Percentiles rank a stretch among this genome's conserved stretches.
Evolutionary conservation across 2,329 filamentous ascomycete genomes (phyloP).

Genomic region (Calonectria crousiana): DNA sequence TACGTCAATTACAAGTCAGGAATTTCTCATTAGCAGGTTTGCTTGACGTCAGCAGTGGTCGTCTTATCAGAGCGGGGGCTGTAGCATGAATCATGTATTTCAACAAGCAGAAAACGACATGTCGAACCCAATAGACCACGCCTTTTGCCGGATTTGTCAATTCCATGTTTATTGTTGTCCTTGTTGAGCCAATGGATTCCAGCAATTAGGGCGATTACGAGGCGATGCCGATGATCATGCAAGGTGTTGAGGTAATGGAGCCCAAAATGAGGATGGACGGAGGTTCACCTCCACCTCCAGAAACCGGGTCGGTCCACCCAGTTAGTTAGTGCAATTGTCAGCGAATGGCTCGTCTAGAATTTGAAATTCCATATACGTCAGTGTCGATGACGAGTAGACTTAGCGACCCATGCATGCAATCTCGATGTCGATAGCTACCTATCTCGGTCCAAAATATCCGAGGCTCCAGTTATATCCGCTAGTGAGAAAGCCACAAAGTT

Average conservation of each 20-base stretch:
- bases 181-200: background rate
- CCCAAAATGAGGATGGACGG: background rate
- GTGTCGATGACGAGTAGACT: slow-evolving; percentile 15
- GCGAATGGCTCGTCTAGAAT: slow-evolving; percentile 6
- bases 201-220: background rate
- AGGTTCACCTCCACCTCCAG: background rate
- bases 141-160: background rate
- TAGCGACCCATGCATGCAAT: background rate
- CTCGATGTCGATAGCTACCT: background rate
- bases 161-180: background rate
- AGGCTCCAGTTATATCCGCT: background rate
- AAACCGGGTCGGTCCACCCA: background rate
- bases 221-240: background rate
- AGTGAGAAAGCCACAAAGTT: background rate
- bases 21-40: slow-evolving; percentile 12
- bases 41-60: slow-evolving; percentile 40
- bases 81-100: background rate
- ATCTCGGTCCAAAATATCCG: background rate
- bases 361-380: background rate
- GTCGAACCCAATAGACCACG: background rate
- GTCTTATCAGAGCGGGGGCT: slow-evolving; percentile 19
- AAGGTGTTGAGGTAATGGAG: slow-evolving; percentile 19
- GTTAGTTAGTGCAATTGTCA: background rate
- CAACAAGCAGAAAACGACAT: background rate
- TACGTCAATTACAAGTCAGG: background rate